Evolutionary conservation across 345 rosid genomes (phyloP), one percentile per base, ranked within the genome.

Genomic region (Abelmoschus esculentus): DNA sequence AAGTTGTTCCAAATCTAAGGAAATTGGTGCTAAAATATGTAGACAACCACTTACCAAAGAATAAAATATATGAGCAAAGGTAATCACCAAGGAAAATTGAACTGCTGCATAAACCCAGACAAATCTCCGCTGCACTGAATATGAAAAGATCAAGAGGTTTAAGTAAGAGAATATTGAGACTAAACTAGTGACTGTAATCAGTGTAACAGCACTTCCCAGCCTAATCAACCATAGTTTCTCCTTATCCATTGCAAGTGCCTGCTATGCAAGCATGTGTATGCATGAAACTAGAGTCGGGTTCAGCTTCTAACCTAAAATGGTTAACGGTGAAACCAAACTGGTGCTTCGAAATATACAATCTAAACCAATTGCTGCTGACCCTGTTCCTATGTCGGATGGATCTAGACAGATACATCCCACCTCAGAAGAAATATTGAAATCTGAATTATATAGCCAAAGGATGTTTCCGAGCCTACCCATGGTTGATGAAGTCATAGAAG

Each of bases 401-500:
- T 26, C 17, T 49, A 31, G 5, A 34, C 40, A n/a, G 11, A 12
- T 14, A 4, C 6, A 28, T 6, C 36, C 18, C 38, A 5, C 63
- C 40, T 18, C 38, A 53, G 6, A 56, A 0, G 38, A 61, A 17
- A 56, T 56, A 5, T 68, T 50, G 55, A 50, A 50, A 50, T 12
- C 18, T 52, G 11, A 46, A 32, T 32, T 32, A 34, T 4, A 34
- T 34, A 34, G 5, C 7, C 58, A 10, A 62, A 59, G 62, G 44
- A 54, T 53, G 9, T 63, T 36, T 32, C 72, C 49, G 6, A 42
- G 63, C 86, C 5, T 84, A 93, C 98, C 98, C 97, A 93, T 93
- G 61, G 96, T 91, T 46, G 96, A 84, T 36, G 99, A 81, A 49
- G 93, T 86, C 96, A 89, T 86, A 50, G 97, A 88, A 70, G 96